Evolutionary conservation across 1,284 basidiomycete genomes (phyloP).

Genomic region (Ganoderma meredithae): DNA sequence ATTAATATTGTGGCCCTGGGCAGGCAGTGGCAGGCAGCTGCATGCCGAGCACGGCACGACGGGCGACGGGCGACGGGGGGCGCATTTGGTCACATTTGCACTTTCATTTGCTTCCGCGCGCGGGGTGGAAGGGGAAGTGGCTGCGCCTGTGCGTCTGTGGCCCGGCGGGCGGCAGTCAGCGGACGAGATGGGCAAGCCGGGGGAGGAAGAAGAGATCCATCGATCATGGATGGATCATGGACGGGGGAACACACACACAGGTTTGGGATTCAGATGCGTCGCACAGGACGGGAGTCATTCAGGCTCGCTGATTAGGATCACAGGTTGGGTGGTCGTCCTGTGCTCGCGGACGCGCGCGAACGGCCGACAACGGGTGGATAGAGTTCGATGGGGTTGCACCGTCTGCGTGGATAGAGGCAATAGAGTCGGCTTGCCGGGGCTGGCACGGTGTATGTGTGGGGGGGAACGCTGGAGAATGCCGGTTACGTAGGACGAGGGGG

Average conservation of each 20-base stretch:
- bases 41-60: conserved; percentile 7
- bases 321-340: conserved; percentile 14
- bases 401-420: background rate
- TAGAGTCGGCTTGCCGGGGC: background rate
- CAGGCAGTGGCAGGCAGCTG: background rate
- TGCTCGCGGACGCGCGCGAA: conserved; percentile 15
- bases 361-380: conserved; percentile 10
- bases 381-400: conserved; percentile 20
- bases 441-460: background rate
- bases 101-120: conserved; percentile 9
- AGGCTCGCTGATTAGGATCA: conserved; percentile 17
- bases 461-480: conserved; percentile 15
- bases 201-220: conserved; percentile 7
- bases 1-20: conserved; percentile 5
- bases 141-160: background rate
- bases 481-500: background rate
- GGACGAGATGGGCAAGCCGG: background rate
- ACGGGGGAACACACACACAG: conserved; percentile 11
- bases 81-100: conserved; percentile 1
- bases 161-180: conserved; percentile 1
- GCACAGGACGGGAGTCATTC: conserved; percentile 12
- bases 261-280: background rate
- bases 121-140: background rate
- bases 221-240: conserved; percentile 11
- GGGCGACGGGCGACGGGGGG: background rate